Evolutionary conservation across 2,329 filamentous ascomycete genomes (phyloP).

Genomic region (Talaromyces rugulosus): DNA sequence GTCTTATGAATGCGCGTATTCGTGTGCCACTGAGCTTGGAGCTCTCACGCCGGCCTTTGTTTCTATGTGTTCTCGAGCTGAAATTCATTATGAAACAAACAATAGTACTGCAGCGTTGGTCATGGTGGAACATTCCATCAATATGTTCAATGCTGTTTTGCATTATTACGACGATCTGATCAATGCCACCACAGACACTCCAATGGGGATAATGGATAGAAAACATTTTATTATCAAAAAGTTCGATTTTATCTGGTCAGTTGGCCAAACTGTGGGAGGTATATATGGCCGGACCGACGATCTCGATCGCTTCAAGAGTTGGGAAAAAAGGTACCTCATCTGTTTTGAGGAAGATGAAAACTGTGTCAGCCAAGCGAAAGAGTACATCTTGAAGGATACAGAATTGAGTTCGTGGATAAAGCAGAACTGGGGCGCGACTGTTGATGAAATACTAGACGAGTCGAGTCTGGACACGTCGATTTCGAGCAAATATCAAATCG

Average conservation of each 20-base stretch:
- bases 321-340: slow-evolving; percentile 3
- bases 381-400: not conserved
- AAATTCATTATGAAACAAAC: slow-evolving; percentile 16
- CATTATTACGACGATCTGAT: slow-evolving; percentile 11
- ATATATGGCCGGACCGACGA: not conserved
- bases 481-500: slow-evolving; percentile 3
- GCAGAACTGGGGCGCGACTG: not conserved
- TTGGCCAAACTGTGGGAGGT: not conserved
- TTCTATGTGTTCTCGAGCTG: slow-evolving; percentile 14
- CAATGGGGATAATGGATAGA: slow-evolving; percentile 11
- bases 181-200: slow-evolving; percentile 5
- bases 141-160: slow-evolving; percentile 16
- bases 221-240: slow-evolving; percentile 13
- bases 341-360: slow-evolving; percentile 6
- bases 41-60: slow-evolving; percentile 18
- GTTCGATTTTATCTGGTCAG: slow-evolving; percentile 11
- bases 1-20: slow-evolving; percentile 20
- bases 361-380: not conserved
- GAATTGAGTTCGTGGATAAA: not conserved
- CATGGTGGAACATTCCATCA: slow-evolving; percentile 14
- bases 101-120: slow-evolving; percentile 14
- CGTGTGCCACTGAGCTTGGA: slow-evolving; percentile 13
- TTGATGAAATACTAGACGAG: slow-evolving; percentile 4
- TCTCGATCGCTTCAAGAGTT: not conserved
- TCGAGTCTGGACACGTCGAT: not conserved